A percentile compares a stretch with the other conserved stretches of the same genome.
phyloP scores from a whole-genome alignment of 768 basidiomycete species.

The Boletellus ananas region DNA sequence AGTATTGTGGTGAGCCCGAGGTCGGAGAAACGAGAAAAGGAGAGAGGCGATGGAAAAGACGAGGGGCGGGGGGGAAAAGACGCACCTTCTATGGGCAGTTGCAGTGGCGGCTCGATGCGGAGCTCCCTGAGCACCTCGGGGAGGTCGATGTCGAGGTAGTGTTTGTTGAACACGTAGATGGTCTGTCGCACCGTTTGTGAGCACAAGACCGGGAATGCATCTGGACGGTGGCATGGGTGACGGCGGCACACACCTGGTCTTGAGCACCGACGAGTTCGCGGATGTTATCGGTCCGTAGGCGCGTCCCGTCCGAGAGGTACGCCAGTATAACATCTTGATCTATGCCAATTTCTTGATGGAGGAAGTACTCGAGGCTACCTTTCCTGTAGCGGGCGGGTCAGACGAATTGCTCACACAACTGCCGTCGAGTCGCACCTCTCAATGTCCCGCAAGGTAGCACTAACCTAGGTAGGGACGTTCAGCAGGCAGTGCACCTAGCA shows the following conservation, averaged over 20 bases:
- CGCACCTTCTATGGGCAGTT: conserved; percentile 71
- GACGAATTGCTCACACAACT: conserved; percentile 1
- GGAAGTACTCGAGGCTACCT: conserved; percentile 65
- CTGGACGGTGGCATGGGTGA: neutral
- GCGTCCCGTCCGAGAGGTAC: conserved; percentile 75
- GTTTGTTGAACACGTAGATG: conserved; percentile 82
- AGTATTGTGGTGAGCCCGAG: too few species aligned
- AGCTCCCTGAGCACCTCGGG: conserved; percentile 64
- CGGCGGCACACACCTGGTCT: conserved; percentile 57
- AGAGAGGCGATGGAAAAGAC: neutral
- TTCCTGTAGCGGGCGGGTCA: conserved; percentile 37
- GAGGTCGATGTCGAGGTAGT: conserved; percentile 67
- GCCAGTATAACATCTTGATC: conserved; percentile 68
- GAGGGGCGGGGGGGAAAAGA: neutral
- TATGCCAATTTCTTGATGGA: conserved; percentile 69
- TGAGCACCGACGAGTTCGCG: conserved; percentile 71
- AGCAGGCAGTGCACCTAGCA: neutral
- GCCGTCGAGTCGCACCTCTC: conserved; percentile 50
- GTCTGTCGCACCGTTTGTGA: conserved; percentile 38
- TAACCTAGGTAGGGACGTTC: conserved; percentile 34
- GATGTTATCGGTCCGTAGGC: conserved; percentile 66
- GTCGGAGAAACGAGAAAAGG: neutral
- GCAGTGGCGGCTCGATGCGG: conserved; percentile 55
- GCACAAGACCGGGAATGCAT: neutral
- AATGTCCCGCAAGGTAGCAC: conserved; percentile 69